phyloP scores from a whole-genome alignment of 108 stramenopile genomes.

The Nitzschia palea region DNA sequence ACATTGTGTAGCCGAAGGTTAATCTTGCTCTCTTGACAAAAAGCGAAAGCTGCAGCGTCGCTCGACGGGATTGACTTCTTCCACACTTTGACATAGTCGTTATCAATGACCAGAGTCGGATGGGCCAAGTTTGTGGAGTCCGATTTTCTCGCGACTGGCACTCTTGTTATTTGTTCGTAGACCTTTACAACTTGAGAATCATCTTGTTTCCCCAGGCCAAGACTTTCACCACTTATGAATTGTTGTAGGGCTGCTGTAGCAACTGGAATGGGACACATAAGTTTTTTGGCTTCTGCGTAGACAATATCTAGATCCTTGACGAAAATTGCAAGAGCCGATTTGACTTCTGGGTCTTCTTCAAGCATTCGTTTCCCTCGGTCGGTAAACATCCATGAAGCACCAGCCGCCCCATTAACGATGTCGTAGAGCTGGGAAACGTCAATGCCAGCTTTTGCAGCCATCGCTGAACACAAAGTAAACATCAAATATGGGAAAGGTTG shows the following conservation, averaged over 20 bases:
- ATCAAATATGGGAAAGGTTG: not conserved
- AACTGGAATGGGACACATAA: slow-evolving; percentile 59
- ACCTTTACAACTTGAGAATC: slow-evolving; percentile 78
- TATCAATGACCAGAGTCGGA: slow-evolving; percentile 37
- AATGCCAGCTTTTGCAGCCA: slow-evolving; percentile 75
- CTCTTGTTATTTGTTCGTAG: slow-evolving; percentile 64
- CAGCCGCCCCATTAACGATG: slow-evolving; percentile 76
- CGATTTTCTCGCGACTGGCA: slow-evolving; percentile 53
- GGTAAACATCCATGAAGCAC: slow-evolving; percentile 74
- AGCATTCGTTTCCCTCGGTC: slow-evolving; percentile 78
- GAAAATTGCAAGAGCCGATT: slow-evolving; percentile 59
- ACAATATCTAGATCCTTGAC: slow-evolving; percentile 87
- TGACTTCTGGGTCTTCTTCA: slow-evolving; percentile 23
- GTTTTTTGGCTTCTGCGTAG: slow-evolving; percentile 54
- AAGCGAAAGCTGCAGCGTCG: no score
- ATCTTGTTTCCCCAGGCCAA: slow-evolving; percentile 64
- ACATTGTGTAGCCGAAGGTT: no score
- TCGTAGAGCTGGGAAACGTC: slow-evolving; percentile 70
- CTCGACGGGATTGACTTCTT: slow-evolving; percentile 68
- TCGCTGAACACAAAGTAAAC: slow-evolving; percentile 26
- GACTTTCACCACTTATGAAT: slow-evolving; percentile 54
- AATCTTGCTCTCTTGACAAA: no score
- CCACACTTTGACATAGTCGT: slow-evolving; percentile 62
- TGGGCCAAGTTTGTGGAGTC: slow-evolving; percentile 50
- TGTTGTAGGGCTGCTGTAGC: slow-evolving; percentile 71